These are phyloP conservation scores for Russula lepida DNA, from an alignment of 768 basidiomycete species.

Conservation along the genomic window DNA sequence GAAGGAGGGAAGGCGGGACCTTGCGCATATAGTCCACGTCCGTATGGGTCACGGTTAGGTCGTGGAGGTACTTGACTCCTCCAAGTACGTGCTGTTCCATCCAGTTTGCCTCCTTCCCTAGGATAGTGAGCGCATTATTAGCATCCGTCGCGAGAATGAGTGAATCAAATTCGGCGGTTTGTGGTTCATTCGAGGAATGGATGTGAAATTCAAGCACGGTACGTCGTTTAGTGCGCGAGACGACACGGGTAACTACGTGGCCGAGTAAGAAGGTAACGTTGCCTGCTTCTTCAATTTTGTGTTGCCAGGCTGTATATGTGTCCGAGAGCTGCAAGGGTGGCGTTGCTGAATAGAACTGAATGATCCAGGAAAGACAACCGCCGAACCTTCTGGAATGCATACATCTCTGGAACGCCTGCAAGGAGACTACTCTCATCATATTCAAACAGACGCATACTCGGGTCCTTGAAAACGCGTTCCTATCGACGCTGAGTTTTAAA, in stretches of 20 bases:
- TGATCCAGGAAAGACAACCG: background rate
- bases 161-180: slow-evolving; percentile 31
- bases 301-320: slow-evolving; percentile 29
- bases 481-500: background rate
- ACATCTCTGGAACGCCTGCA: slow-evolving; percentile 29
- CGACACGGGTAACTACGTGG: slow-evolving; percentile 24
- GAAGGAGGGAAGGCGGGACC: slow-evolving; percentile 22
- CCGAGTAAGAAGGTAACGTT: slow-evolving; percentile 26
- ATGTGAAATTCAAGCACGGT: slow-evolving; percentile 24
- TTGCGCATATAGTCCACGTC: slow-evolving; percentile 41
- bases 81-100: slow-evolving; percentile 36
- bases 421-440: slow-evolving; percentile 28
- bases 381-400: slow-evolving; percentile 30
- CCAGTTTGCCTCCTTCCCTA: slow-evolving; percentile 33
- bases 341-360: background rate
- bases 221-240: slow-evolving; percentile 18
- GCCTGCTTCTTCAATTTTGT: slow-evolving; percentile 22
- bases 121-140: slow-evolving; percentile 35
- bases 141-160: slow-evolving; percentile 39
- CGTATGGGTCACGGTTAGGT: slow-evolving; percentile 44
- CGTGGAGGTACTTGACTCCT: slow-evolving; percentile 38
- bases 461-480: slow-evolving; percentile 32
- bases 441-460: slow-evolving; percentile 31
- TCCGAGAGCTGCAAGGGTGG: slow-evolving; percentile 22
- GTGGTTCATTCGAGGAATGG: background rate